Evolutionary conservation across 257 asterid species (phyloP).

Genomic region (Solanum rostratum): DNA sequence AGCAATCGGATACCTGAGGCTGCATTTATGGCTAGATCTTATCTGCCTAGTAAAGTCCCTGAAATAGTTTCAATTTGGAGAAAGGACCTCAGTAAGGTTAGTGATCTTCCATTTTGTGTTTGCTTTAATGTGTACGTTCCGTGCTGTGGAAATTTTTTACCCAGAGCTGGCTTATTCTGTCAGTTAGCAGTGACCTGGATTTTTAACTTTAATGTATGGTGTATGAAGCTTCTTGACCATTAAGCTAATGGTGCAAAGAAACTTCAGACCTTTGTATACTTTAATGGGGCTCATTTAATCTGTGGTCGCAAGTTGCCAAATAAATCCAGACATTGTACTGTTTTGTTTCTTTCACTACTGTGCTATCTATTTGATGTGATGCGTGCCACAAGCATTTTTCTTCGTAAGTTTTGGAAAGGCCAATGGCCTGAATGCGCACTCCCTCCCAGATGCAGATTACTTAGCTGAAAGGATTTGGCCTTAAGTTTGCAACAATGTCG

Average conservation of each 20-base stretch:
- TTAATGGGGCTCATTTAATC: background rate
- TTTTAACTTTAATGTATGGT: background rate
- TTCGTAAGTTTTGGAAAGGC: background rate
- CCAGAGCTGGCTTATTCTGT: background rate
- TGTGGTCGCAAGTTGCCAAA: background rate
- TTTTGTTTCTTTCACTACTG: background rate
- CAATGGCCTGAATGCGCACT: background rate
- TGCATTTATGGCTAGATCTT: slow-evolving; percentile 98
- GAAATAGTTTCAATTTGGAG: slow-evolving; percentile 92
- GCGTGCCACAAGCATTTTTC: background rate
- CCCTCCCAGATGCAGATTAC: background rate
- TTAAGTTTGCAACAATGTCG: background rate
- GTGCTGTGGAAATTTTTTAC: background rate
- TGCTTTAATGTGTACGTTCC: background rate
- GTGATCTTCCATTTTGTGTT: background rate
- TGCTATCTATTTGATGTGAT: background rate
- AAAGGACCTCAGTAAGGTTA: slow-evolving; percentile 88
- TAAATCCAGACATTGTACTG: background rate
- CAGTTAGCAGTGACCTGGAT: background rate
- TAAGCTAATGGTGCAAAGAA: background rate
- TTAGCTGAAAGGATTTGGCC: background rate
- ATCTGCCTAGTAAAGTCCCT: slow-evolving; percentile 95
- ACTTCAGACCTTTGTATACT: background rate
- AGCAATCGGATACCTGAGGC: slow-evolving; percentile 99
- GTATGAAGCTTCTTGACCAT: background rate